Evolutionary conservation across 805 yeast genomes (phyloP).

Genomic region (Teunomyces lycoperdinae): DNA sequence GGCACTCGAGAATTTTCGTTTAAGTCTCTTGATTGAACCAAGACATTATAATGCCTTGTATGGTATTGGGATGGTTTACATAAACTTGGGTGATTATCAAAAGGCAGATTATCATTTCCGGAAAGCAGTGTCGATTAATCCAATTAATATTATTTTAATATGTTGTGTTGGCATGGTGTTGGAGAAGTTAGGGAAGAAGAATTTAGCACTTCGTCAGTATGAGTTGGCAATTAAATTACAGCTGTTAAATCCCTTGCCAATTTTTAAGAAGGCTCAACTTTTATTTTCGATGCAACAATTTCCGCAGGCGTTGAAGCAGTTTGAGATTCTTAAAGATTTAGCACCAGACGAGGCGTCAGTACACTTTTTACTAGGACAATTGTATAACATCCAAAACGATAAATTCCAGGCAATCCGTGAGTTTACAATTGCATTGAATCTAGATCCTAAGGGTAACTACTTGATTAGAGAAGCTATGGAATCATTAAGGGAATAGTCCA

Average conservation of each 20-base stretch:
- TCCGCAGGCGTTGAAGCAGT: conserved; percentile 68
- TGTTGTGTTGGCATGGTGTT: conserved; percentile 94
- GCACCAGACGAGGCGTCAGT: conserved; percentile 96
- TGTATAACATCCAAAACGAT: conserved; percentile 73
- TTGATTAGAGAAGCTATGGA: conserved; percentile 84
- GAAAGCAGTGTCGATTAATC: conserved; percentile 85
- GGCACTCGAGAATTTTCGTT: conserved; percentile 80
- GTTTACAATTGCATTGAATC: conserved; percentile 82
- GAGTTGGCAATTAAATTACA: conserved; percentile 80
- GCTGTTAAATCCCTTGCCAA: conserved; percentile 80
- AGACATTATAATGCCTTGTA: conserved; percentile 92
- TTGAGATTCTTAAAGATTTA: conserved; percentile 65
- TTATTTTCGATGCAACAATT: conserved; percentile 69
- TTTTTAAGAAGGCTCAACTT: conserved; percentile 85
- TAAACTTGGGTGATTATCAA: conserved; percentile 78
- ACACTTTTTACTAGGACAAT: conserved; percentile 83
- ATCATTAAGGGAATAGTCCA: conserved; percentile 28
- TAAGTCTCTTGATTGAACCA: conserved; percentile 71
- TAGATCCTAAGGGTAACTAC: conserved; percentile 91
- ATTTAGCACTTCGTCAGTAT: conserved; percentile 76
- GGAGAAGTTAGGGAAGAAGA: conserved; percentile 68
- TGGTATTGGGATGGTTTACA: conserved; percentile 92
- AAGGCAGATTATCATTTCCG: conserved; percentile 85
- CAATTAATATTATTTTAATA: conserved; percentile 81
- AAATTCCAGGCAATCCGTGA: conserved; percentile 78